Percentiles rank a stretch among this genome's conserved stretches.
Evolutionary conservation across 2,329 filamentous ascomycete species (phyloP).

Genomic region (Pseudogymnoascus sp.): DNA sequence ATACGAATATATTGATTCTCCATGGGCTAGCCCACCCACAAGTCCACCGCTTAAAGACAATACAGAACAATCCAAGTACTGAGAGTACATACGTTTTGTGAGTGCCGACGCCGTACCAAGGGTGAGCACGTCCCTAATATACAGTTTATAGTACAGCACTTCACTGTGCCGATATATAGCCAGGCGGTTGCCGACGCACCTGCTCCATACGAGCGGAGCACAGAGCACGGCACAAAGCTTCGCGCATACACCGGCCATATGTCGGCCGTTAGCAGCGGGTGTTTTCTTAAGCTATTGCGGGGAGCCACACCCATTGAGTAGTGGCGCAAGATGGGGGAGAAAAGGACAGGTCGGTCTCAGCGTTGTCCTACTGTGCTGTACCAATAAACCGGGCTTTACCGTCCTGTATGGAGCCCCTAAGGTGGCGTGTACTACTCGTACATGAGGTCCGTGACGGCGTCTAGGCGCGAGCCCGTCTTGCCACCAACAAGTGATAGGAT

Average conservation of each 20-base stretch:
- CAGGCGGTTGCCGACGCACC: not conserved
- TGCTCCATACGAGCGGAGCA: not conserved
- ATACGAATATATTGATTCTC: not conserved
- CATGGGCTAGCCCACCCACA: not conserved
- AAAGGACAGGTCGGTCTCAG: not conserved
- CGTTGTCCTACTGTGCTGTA: not conserved
- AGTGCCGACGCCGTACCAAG: not conserved
- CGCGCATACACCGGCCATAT: not conserved
- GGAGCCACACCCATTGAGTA: not conserved
- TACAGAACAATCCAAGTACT: not conserved
- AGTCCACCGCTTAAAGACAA: not conserved
- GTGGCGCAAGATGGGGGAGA: not conserved
- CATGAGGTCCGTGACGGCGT: not conserved
- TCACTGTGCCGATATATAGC: not conserved
- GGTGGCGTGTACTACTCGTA: not conserved
- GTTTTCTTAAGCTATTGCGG: constrained; percentile 3
- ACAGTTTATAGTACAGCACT: not conserved
- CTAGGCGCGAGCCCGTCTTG: not conserved
- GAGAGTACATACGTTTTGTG: not conserved
- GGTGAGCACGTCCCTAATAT: not conserved
- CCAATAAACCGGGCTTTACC: not conserved
- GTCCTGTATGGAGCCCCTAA: not conserved
- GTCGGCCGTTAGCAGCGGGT: not conserved
- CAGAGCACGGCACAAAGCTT: not conserved
- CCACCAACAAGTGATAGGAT: not conserved